These are phyloP conservation scores for Xylaria arbuscula DNA, from an alignment of 2,329 filamentous ascomycete species.

Conservation along the genomic window DNA sequence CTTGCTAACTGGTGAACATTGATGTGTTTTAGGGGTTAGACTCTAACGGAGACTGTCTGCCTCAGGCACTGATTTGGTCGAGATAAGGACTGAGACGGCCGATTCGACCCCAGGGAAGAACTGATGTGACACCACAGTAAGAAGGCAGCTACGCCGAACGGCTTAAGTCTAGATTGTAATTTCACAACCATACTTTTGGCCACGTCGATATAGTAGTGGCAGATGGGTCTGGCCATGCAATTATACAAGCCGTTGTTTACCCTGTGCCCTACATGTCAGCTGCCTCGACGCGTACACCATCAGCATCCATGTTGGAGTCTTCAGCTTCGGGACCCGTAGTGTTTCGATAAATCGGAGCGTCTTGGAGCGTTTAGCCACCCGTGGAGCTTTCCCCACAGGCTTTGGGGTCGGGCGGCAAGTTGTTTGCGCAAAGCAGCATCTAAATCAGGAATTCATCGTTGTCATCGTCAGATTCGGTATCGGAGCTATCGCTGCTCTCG, in stretches of 20 bases:
- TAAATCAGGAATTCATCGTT: constrained; percentile 23
- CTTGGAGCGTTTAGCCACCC: neutral
- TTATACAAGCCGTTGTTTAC: neutral
- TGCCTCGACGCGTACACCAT: neutral
- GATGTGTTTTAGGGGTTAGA: neutral
- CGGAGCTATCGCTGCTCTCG: constrained; percentile 28
- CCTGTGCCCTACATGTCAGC: neutral
- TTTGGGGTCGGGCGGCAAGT: neutral
- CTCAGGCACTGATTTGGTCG: neutral
- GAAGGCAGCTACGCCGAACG: neutral
- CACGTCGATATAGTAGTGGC: no score
- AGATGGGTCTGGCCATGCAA: no score
- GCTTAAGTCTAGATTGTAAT: neutral
- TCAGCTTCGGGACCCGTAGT: neutral
- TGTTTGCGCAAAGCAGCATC: constrained; percentile 10
- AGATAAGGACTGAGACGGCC: neutral
- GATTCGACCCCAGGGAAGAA: neutral
- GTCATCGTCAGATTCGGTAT: constrained; percentile 19
- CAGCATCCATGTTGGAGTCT: neutral
- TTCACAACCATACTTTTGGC: neutral
- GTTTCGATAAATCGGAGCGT: neutral
- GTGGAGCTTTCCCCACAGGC: neutral
- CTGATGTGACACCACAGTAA: neutral
- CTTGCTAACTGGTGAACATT: neutral
- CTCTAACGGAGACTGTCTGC: neutral